Evolutionary conservation across 2,329 filamentous ascomycete species (phyloP), one percentile per base, ranked within the genome.

Genomic region (Gremmenia infestans): DNA sequence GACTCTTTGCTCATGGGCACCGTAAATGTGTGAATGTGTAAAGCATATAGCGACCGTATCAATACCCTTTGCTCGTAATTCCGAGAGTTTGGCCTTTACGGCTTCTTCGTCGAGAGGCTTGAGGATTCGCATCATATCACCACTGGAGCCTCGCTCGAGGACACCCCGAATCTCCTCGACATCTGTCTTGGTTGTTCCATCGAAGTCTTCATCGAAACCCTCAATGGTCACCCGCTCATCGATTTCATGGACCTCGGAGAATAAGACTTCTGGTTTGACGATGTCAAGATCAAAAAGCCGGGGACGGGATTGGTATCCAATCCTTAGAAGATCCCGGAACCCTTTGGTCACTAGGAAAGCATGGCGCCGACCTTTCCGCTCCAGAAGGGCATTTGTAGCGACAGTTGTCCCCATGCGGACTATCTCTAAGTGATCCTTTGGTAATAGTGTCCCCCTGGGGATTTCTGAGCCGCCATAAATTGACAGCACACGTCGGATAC

Each of bases 381-480:
- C 85, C 2, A 90, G 72, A 19, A 90, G 71, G 0, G 87, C 86
- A 71, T 90, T 90, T 0, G 87, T 90, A 1, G 87, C 87, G 5
- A 90, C 85, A 0, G 87, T 90, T 1, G 87, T 90, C 15, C 87
- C 87, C 80, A 90, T 89, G 7, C 87, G 80, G 65, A 89, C 43
- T n/a, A 83, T 83, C 5, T 84, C 84, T 15, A 46, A 45, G 8
- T 45, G 19, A 23, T 48, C 48, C 35, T 47, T 37, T 9, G 55
- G 55, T 25, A 52, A 43, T 14, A 35, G 49, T 65, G 88, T 75
- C 52, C 78, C 78, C 1, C 78, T 81, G 68, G 86, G 85, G 36
- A 72, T 77, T 50, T 81, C 81, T 37, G 87, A 75, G 2, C 8
- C 83, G 77, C 14, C 83, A 28, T 28, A 28, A 28, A 28, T 28